These are phyloP conservation scores for Metarhizium rileyi DNA, from an alignment of 2,329 filamentous ascomycete genomes.

Conservation along the genomic window DNA sequence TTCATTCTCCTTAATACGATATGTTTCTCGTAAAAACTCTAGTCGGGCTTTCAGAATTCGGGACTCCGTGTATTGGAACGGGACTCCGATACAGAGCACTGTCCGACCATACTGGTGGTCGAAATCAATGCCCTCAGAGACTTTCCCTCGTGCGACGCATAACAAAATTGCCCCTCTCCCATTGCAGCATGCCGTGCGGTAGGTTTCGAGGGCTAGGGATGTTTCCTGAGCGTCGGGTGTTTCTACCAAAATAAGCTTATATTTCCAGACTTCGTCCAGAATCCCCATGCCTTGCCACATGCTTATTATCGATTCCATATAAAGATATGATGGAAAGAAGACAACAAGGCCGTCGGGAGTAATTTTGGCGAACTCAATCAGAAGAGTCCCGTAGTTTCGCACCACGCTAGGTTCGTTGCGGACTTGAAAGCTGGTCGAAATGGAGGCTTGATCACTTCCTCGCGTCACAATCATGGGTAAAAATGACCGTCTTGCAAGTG, in stretches of 20 bases:
- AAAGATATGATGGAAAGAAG: constrained; percentile 96
- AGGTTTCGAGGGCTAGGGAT: constrained; percentile 88
- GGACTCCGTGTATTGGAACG: constrained; percentile 98
- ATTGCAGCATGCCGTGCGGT: constrained; percentile 95
- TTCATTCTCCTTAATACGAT: constrained; percentile 92
- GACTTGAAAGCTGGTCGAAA: constrained; percentile 90
- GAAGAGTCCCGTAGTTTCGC: constrained; percentile 84
- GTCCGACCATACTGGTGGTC: constrained; percentile 97
- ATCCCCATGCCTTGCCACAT: constrained; percentile 99
- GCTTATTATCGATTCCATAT: constrained; percentile 98
- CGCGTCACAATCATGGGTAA: constrained; percentile 95
- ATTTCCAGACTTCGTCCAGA: constrained; percentile 96
- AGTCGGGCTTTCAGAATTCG: constrained; percentile 91
- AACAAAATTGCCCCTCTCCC: constrained; percentile 87
- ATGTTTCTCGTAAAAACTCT: constrained; percentile 94
- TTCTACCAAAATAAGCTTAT: constrained; percentile 95
- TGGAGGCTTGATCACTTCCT: constrained; percentile 84
- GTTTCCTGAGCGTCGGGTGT: constrained; percentile 97
- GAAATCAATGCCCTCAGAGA: constrained; percentile 97
- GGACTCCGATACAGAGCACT: constrained; percentile 91
- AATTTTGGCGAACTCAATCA: constrained; percentile 91
- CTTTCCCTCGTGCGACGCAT: constrained; percentile 93
- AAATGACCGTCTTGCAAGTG: constrained; percentile 86
- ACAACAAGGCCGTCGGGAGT: constrained; percentile 98
- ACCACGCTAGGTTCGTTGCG: constrained; percentile 95